Evolutionary conservation across 2,329 filamentous ascomycete genomes (phyloP).

Genomic region (Macrophomina pseudophaseolina): DNA sequence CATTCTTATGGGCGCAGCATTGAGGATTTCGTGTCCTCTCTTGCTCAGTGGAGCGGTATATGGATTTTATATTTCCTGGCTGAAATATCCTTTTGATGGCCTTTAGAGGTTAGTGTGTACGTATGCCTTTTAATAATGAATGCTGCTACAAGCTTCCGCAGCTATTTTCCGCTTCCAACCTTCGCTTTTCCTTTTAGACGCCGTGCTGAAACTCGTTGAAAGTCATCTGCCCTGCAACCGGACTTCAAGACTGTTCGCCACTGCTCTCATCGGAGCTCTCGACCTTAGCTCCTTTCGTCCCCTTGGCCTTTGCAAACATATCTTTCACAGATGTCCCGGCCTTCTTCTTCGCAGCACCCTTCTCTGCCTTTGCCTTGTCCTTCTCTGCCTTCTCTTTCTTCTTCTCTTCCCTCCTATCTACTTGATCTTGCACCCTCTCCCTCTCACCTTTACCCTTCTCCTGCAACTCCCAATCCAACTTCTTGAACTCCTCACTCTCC

Average conservation of each 20-base stretch:
- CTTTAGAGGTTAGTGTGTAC: too few species aligned
- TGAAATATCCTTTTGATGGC: not conserved
- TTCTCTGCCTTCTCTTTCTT: constrained; percentile 52
- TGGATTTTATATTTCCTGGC: not conserved
- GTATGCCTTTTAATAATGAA: not conserved
- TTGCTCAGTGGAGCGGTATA: not conserved
- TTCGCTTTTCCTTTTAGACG: not conserved
- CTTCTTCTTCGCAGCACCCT: constrained; percentile 41
- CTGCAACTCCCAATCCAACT: constrained; percentile 68
- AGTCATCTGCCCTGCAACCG: not conserved
- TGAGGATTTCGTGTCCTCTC: not conserved
- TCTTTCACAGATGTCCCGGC: constrained; percentile 55
- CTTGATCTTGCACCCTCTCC: constrained; percentile 76
- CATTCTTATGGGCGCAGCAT: not conserved
- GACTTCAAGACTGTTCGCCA: constrained; percentile 31
- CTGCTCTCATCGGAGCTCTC: constrained; percentile 29
- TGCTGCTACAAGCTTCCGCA: not conserved
- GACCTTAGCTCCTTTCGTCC: constrained; percentile 39
- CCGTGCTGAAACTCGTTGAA: not conserved
- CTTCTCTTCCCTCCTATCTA: constrained; percentile 74
- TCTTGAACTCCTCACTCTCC: constrained; percentile 73
- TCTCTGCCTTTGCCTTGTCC: constrained; percentile 49
- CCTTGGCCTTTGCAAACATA: constrained; percentile 49
- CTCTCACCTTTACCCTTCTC: constrained; percentile 73
- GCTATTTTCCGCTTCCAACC: not conserved